Conservation (phyloP, 2,329 filamentous ascomycete genomes). For the Podosphaera fusca region DNA sequence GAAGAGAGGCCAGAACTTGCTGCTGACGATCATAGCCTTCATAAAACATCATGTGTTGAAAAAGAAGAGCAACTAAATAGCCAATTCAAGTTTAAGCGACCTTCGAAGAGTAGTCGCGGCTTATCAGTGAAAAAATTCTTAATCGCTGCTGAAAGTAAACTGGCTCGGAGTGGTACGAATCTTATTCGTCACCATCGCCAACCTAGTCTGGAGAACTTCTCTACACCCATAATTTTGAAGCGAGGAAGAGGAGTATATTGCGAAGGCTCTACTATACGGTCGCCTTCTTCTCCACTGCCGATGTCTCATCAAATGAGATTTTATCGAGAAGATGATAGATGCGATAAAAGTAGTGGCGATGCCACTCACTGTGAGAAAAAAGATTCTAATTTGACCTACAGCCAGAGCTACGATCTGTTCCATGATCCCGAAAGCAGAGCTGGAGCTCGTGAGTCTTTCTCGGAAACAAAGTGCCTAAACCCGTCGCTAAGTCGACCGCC, state of each 20-base stretch:
- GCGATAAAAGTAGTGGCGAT: conserved; percentile 49
- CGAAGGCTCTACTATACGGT: conserved; percentile 35
- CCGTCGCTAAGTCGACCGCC: conserved; percentile 15
- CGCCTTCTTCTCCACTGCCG: conserved; percentile 61
- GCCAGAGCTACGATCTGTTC: too few species aligned
- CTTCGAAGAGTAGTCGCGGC: conserved; percentile 15
- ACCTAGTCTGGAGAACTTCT: conserved; percentile 17
- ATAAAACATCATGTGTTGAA: conserved; percentile 8
- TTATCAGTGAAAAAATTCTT: conserved; percentile 2
- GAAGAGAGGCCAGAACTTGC: conserved; percentile 51
- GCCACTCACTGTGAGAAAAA: too few species aligned
- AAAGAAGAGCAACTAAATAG: conserved; percentile 8
- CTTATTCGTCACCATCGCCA: conserved; percentile 18
- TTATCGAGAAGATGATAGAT: conserved; percentile 25
- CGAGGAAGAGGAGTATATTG: conserved; percentile 41
- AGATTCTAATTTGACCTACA: too few species aligned
- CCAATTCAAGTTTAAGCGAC: conserved; percentile 16
- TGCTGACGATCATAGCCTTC: conserved; percentile 2
- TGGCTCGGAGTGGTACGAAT: conserved; percentile 16
- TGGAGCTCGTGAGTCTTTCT: conserved; percentile 12
- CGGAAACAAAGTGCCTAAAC: conserved; percentile 14
- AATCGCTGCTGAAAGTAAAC: conserved; percentile 6
- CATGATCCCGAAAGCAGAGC: conserved; percentile 16
- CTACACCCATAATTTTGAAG: conserved; percentile 19
- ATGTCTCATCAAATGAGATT: conserved; percentile 37